phyloP scores from a whole-genome alignment of 2,329 filamentous ascomycete genomes.

The Fusarium tupiense region DNA sequence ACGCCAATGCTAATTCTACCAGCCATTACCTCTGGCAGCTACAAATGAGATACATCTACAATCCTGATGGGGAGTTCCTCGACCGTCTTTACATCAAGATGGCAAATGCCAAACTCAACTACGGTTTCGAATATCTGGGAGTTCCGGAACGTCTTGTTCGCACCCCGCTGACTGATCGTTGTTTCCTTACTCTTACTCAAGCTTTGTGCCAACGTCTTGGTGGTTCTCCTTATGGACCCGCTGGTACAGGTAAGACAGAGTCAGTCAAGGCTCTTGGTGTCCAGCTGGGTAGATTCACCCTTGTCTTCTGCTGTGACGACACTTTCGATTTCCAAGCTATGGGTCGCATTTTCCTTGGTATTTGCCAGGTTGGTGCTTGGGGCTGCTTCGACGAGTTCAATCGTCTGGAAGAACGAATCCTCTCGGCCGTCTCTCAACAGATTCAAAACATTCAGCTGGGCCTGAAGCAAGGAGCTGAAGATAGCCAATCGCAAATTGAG shows the following conservation, averaged over 20 bases:
- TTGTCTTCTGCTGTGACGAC: slow-evolving; percentile 99
- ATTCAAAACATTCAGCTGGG: slow-evolving; percentile 99
- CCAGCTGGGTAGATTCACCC: slow-evolving; percentile 94
- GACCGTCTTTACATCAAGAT: slow-evolving; percentile 91
- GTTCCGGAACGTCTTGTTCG: slow-evolving; percentile 95
- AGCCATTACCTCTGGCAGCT: slow-evolving; percentile 92
- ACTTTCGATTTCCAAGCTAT: slow-evolving; percentile 99
- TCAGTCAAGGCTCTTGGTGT: slow-evolving; percentile 98
- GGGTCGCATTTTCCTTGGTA: slow-evolving; percentile 98
- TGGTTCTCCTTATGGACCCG: slow-evolving; percentile 96
- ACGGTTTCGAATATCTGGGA: slow-evolving; percentile 97
- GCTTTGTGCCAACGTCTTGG: slow-evolving; percentile 93
- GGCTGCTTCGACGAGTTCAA: slow-evolving; percentile 99
- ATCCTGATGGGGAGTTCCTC: slow-evolving; percentile 80
- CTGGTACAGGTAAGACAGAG: slow-evolving; percentile 98
- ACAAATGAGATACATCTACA: slow-evolving; percentile 96
- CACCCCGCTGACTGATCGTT: slow-evolving; percentile 96
- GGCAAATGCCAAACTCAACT: slow-evolving; percentile 94
- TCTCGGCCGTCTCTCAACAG: slow-evolving; percentile 98
- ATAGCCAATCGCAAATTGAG: slow-evolving; percentile 90
- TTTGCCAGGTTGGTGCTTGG: slow-evolving; percentile 99
- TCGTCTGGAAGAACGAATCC: slow-evolving; percentile 94
- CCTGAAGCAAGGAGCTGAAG: slow-evolving; percentile 82
- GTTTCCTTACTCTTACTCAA: slow-evolving; percentile 97
- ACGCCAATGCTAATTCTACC: slow-evolving; percentile 76